Base-by-base conservation (phyloP, 805 yeast genomes). In the Metschnikowia rubicola region DNA sequence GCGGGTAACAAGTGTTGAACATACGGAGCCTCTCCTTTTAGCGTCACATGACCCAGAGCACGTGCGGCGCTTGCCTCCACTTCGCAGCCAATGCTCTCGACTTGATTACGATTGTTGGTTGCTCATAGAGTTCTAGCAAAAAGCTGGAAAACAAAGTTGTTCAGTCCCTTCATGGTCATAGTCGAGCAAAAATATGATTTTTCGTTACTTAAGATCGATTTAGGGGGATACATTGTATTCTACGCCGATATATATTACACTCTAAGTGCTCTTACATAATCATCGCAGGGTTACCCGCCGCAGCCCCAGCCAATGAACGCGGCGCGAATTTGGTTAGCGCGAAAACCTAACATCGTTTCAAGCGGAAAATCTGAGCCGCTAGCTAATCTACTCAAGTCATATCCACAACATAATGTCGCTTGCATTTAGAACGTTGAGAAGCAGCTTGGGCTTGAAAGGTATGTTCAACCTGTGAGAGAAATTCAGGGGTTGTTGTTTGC, bases 361-460 rank as follows among this genome's bases (percentile, higher is more conserved):
- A 46, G 26, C 30, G 15, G 39, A 42, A 41, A 35, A 31, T 34
- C 45, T 28, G 12, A 26, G 43, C 38, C 19, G 21, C 37, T 21
- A 29, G 29, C 31, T 17, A 15, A 12, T 41, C 38, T 31, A 45
- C 38, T 39, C 37, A 39, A 33, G 30, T 34, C 15, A 30, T 36
- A 44, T 44, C 43, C 39, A 44, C 40, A 28, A 30, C 35, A 42
- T 40, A 41, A 55, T 53, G 57, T 65, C 74, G 54, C 68, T 67
- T 64, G 74, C 75, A 50, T 70, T 71, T 58, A 73, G 75, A 71
- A 67, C 77, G 48, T 61, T 71, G 63, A 71, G 70, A 64, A 65
- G 60, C 60, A 70, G 70, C 47, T 64, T 70, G 52, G 70, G 71
- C 37, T 61, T 66, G 51, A 70, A 63, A 59, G 67, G 75, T 71